Percentiles rank a stretch among this genome's conserved stretches.
These are phyloP conservation scores for Candida ulmi DNA, from an alignment of 805 yeast genomes.

Conservation along the genomic window DNA sequence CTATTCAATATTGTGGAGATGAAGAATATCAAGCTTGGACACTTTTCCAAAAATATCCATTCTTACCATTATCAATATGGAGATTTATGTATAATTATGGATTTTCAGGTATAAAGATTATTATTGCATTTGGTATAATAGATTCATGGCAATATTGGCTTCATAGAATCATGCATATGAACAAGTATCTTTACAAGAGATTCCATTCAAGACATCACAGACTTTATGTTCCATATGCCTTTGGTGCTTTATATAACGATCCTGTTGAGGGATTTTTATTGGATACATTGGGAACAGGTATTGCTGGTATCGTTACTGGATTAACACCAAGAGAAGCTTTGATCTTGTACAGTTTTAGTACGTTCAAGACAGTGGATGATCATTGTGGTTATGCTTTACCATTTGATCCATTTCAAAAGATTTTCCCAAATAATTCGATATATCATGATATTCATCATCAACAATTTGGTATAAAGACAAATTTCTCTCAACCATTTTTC, in stretches of 20 bases:
- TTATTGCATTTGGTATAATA: constrained; percentile 63
- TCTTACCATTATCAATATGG: constrained; percentile 43
- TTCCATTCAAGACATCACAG: constrained; percentile 95
- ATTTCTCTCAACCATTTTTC: constrained; percentile 94
- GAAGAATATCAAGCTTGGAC: constrained; percentile 44
- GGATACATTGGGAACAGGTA: constrained; percentile 89
- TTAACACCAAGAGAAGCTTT: constrained; percentile 75
- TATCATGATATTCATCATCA: constrained; percentile 98
- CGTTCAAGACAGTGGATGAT: constrained; percentile 95
- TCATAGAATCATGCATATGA: constrained; percentile 84
- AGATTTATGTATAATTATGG: constrained; percentile 58
- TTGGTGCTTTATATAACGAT: constrained; percentile 92
- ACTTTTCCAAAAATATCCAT: constrained; percentile 24
- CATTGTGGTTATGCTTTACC: constrained; percentile 98
- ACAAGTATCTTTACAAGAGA: constrained; percentile 65
- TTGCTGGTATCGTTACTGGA: constrained; percentile 59
- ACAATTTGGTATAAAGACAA: constrained; percentile 87
- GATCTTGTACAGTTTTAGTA: constrained; percentile 75
- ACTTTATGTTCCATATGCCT: constrained; percentile 93
- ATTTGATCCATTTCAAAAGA: constrained; percentile 78
- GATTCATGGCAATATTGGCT: constrained; percentile 95
- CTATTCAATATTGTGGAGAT: constrained; percentile 44
- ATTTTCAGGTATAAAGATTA: constrained; percentile 50
- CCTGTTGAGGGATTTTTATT: constrained; percentile 90
- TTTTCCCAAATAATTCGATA: constrained; percentile 93